Conservation (phyloP, 139 green algal species). For the Raphidocelis subcapitata region DNA sequence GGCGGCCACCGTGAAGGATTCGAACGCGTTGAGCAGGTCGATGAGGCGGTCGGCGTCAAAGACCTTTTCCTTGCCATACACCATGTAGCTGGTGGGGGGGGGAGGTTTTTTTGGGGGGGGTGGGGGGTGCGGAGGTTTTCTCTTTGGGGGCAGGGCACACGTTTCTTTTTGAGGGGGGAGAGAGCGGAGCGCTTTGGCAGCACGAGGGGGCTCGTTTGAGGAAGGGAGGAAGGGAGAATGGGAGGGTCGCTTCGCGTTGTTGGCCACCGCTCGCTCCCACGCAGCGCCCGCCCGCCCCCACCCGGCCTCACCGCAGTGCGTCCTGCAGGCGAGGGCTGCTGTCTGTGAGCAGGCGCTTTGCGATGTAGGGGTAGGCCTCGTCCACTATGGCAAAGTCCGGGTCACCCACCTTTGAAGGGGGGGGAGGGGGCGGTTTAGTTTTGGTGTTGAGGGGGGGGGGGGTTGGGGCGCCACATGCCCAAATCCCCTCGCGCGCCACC, state of each 20-base stretch:
- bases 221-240: background rate
- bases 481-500: no score
- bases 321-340: constrained; percentile 79
- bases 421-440: no score
- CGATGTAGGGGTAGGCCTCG: constrained; percentile 98
- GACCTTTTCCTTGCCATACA: constrained; percentile 70
- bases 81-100: constrained; percentile 58
- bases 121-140: no score
- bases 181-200: background rate
- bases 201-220: background rate
- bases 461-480: no score
- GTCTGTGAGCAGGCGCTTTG: constrained; percentile 91
- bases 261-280: constrained; percentile 4
- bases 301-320: constrained; percentile 1
- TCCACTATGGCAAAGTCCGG: constrained; percentile 97
- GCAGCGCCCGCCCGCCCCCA: constrained; percentile 22
- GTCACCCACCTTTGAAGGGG: no score
- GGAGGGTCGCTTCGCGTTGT: background rate
- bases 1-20: constrained; percentile 78
- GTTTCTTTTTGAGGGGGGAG: no score
- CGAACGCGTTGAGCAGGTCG: constrained; percentile 95
- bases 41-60: constrained; percentile 89
- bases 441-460: background rate
- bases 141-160: no score
- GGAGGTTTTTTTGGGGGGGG: no score